These are phyloP conservation scores for Candida sphagnicola DNA, from an alignment of 805 yeast species.

Conservation along the genomic window DNA sequence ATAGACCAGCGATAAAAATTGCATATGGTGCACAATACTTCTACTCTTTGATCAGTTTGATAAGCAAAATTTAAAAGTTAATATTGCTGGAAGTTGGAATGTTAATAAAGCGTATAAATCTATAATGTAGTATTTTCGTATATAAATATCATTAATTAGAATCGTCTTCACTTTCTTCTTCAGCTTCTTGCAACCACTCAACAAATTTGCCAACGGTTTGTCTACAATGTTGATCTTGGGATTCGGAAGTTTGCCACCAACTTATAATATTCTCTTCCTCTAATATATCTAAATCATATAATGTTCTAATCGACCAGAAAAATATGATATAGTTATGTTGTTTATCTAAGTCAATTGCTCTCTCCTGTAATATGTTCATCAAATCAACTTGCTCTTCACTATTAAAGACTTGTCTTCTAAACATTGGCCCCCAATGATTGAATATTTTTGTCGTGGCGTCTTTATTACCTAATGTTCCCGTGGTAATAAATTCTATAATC, in stretches of 20 bases:
- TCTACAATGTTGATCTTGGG: constrained; percentile 45
- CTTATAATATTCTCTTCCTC: constrained; percentile 74
- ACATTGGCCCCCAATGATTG: constrained; percentile 75
- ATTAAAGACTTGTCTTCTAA: constrained; percentile 82
- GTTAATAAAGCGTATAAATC: too few species aligned
- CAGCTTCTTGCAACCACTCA: constrained; percentile 84
- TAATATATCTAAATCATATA: constrained; percentile 79
- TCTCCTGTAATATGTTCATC: constrained; percentile 46
- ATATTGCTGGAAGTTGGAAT: too few species aligned
- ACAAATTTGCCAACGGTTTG: constrained; percentile 67
- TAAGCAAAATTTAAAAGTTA: too few species aligned
- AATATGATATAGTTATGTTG: constrained; percentile 47
- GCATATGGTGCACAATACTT: too few species aligned
- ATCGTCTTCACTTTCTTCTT: constrained; percentile 39
- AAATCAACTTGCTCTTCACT: constrained; percentile 74
- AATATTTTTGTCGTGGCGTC: constrained; percentile 77
- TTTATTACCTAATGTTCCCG: constrained; percentile 72
- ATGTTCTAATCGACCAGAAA: constrained; percentile 49
- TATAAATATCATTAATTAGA: too few species aligned
- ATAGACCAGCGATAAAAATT: too few species aligned
- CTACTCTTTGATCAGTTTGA: too few species aligned
- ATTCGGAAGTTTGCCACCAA: constrained; percentile 68
- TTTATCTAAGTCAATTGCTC: constrained; percentile 29
- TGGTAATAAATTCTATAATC: constrained; percentile 67
- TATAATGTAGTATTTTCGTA: too few species aligned